These are phyloP conservation scores for Blastosporella zonata DNA, from an alignment of 1,284 basidiomycete species.

Conservation along the genomic window DNA sequence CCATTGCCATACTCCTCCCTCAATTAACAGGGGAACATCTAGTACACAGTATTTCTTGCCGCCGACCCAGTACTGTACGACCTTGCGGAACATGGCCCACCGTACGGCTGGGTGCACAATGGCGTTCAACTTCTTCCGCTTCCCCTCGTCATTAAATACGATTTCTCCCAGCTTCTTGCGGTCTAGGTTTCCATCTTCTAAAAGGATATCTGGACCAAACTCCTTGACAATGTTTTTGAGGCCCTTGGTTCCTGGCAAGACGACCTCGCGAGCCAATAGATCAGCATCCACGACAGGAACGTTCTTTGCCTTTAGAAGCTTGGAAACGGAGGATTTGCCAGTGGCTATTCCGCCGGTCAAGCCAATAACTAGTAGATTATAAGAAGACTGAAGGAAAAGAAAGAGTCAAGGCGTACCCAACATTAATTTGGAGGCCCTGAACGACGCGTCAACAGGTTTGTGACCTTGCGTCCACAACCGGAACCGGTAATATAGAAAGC, in stretches of 20 bases:
- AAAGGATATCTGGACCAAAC: conserved; percentile 74
- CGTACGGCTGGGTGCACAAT: conserved; percentile 92
- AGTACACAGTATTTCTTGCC: conserved; percentile 82
- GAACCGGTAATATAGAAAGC: conserved; percentile 4
- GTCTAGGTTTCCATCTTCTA: conserved; percentile 73
- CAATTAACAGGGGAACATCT: conserved; percentile 93
- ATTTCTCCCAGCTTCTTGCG: conserved; percentile 82
- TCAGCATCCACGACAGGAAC: conserved; percentile 93
- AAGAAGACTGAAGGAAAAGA: neutral
- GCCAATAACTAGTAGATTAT: conserved; percentile 71
- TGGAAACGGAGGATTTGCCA: conserved; percentile 92
- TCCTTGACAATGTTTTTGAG: conserved; percentile 64
- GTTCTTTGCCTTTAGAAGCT: conserved; percentile 59
- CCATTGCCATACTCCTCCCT: conserved; percentile 84
- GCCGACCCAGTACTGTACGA: conserved; percentile 72
- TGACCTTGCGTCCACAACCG: no score
- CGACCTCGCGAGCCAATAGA: conserved; percentile 83
- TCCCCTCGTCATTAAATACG: conserved; percentile 76
- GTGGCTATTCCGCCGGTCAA: conserved; percentile 97
- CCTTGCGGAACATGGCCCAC: conserved; percentile 67
- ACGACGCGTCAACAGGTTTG: no score
- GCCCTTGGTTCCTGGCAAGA: conserved; percentile 80
- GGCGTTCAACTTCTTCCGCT: conserved; percentile 75
- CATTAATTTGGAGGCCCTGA: conserved; percentile 7
- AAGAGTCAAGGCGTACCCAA: conserved; percentile 12